phyloP scores from a whole-genome alignment of 2,329 filamentous ascomycete genomes.

The Dactylellina parvicollis region DNA sequence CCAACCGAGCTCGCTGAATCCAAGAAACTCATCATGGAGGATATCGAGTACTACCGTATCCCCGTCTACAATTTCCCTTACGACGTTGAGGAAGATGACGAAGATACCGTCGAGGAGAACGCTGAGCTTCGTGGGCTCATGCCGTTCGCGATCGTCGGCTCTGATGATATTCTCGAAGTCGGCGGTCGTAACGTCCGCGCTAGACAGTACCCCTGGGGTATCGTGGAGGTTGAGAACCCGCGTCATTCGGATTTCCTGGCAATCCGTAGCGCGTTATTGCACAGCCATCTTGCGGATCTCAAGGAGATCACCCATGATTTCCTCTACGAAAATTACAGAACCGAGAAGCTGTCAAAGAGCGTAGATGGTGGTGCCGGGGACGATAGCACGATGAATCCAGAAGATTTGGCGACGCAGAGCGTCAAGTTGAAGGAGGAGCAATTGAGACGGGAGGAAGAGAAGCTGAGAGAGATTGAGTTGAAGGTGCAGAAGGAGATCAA shows the following conservation, averaged over 20 bases:
- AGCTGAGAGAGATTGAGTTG: constrained; percentile 98
- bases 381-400: constrained; percentile 94
- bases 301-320: constrained; percentile 99
- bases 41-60: constrained; percentile 99
- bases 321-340: constrained; percentile 99
- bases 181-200: constrained; percentile 91
- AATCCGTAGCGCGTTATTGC: constrained; percentile 92
- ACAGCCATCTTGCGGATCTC: constrained; percentile 96
- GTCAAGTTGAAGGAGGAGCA: constrained; percentile 99
- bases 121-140: constrained; percentile 96
- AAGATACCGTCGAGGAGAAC: constrained; percentile 99
- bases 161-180: constrained; percentile 93
- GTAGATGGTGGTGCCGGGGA: constrained; percentile 87
- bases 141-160: constrained; percentile 98
- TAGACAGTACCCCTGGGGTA: constrained; percentile 98
- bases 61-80: constrained; percentile 99
- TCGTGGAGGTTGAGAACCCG: constrained; percentile 98
- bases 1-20: constrained; percentile 96
- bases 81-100: constrained; percentile 98
- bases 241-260: constrained; percentile 98
- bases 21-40: constrained; percentile 99
- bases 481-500: constrained; percentile 99
- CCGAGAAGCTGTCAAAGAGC: constrained; percentile 99
- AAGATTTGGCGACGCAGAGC: constrained; percentile 94
- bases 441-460: constrained; percentile 98